Conservation (phyloP, 345 rosid species). For the Dipteronia sinensis region DNA sequence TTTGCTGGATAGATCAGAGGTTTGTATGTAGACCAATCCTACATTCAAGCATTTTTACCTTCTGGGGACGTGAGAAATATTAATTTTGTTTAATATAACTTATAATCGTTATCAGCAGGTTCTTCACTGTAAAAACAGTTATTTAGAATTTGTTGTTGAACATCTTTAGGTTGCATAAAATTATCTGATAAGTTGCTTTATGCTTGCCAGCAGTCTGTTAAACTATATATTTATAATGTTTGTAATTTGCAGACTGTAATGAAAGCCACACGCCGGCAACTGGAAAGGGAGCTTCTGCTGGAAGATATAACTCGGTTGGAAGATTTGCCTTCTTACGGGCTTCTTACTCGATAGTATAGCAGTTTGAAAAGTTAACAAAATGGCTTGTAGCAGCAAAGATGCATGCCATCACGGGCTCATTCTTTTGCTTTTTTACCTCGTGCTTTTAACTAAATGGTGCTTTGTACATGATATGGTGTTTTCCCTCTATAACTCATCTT, state of each 20-base stretch:
- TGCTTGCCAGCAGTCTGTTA: not conserved
- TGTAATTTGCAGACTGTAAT: conserved; percentile 59
- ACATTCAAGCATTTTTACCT: not conserved
- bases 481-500: not conserved
- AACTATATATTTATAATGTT: not conserved
- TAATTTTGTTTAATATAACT: too few relatives aligned
- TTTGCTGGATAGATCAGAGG: not conserved
- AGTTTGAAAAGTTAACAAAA: conserved; percentile 25
- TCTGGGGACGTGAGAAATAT: not conserved
- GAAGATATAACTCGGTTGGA: conserved; percentile 73
- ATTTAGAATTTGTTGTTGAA: too few relatives aligned
- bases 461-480: conserved; percentile 22
- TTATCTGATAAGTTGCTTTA: not conserved
- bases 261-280: conserved; percentile 83
- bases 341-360: conserved; percentile 47
- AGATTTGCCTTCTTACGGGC: conserved; percentile 80
- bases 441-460: conserved; percentile 23
- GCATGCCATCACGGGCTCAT: conserved; percentile 11
- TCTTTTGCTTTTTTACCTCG: not conserved
- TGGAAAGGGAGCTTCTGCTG: conserved; percentile 85
- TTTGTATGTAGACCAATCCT: not conserved
- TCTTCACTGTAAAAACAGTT: not conserved
- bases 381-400: conserved; percentile 30
- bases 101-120: too few relatives aligned
- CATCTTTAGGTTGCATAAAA: not conserved